Base-by-base conservation (phyloP, 129 eudicot genomes). In the Flaveria robusta region DNA sequence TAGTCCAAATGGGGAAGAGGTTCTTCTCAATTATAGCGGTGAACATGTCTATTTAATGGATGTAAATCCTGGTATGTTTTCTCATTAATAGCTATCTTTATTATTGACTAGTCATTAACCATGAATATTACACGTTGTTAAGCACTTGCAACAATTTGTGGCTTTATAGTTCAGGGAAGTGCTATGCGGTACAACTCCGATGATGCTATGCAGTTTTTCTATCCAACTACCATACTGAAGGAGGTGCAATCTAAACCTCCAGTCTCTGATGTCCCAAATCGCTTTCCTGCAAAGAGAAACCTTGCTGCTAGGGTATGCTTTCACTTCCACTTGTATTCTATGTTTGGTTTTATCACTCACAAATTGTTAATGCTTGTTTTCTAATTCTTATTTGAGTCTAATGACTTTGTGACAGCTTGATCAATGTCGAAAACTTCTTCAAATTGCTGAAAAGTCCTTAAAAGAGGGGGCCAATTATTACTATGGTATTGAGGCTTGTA, bases 41-140 rank as follows among this genome's bases (percentile, higher is more conserved):
- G 98, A 94, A 79, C 96, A 94, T 83, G 97, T 87, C 24, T 91
- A 94, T 80, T 75, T 94, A 50, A 88, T 94, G 96, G 98, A 94
- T 74, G 79, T 84, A 41, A 85, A 88, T 80, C 84, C 85, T 68
- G 91, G 97, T 91, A 87, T 80, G 77, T 26, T 27, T 75, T 70
- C 70, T 47, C 41, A 24, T 59, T 37, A 46, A 41, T 19, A 46
- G 22, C 37, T 75, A 60, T 64, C 31, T 23, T 46, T 29, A 16
- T 46, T 66, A 20, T 34, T 68, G 68, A 0, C 19, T 15, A 62
- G 43, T 15, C 7, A 62, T 19, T 46, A 34, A 19, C 15, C 16
- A 26, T 54, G 45, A 72, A 7, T 24, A 43, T 54, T 29, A 34
- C 59, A 45, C 15, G 45, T 63, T 63, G 16, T 29, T 60, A 27